phyloP scores from a whole-genome alignment of 306 rosid genomes.

The Begonia fuchsioides region DNA sequence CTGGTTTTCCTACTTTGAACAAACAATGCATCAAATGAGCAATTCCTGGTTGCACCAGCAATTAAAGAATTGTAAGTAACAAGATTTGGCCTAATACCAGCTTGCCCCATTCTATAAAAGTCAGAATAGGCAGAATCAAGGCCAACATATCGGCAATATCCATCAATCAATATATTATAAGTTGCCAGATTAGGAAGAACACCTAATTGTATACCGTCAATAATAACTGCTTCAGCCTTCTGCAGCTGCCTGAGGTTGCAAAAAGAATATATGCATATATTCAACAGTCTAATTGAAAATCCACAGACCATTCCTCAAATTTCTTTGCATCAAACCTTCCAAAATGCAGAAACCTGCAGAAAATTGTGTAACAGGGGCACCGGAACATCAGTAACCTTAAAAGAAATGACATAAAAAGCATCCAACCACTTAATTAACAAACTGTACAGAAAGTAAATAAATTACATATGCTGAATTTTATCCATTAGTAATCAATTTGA shows the following conservation, averaged over 20 bases:
- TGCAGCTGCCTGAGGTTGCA: slow-evolving; percentile 32
- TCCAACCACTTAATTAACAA: background rate
- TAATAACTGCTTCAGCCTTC: slow-evolving; percentile 42
- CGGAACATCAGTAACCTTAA: background rate
- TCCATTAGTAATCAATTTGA: too few species aligned
- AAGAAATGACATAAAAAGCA: background rate
- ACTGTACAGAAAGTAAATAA: too few species aligned
- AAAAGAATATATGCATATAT: slow-evolving; percentile 41
- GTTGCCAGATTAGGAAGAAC: slow-evolving; percentile 51
- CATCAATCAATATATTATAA: slow-evolving; percentile 61
- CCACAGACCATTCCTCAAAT: slow-evolving; percentile 21
- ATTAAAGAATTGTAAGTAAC: slow-evolving; percentile 58
- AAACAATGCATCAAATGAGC: slow-evolving; percentile 44
- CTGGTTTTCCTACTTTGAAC: slow-evolving; percentile 59
- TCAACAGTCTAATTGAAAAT: slow-evolving; percentile 54
- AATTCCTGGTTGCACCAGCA: slow-evolving; percentile 33
- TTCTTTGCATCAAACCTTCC: background rate
- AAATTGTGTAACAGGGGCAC: background rate
- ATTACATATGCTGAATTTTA: too few species aligned
- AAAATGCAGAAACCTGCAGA: slow-evolving; percentile 1
- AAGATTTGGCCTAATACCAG: slow-evolving; percentile 53
- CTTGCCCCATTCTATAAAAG: slow-evolving; percentile 52
- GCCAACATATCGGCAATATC: slow-evolving; percentile 41
- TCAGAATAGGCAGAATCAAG: slow-evolving; percentile 36
- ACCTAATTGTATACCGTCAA: slow-evolving; percentile 53